Conservation (phyloP, 1,284 basidiomycete species). For the Vanrija sp. region DNA sequence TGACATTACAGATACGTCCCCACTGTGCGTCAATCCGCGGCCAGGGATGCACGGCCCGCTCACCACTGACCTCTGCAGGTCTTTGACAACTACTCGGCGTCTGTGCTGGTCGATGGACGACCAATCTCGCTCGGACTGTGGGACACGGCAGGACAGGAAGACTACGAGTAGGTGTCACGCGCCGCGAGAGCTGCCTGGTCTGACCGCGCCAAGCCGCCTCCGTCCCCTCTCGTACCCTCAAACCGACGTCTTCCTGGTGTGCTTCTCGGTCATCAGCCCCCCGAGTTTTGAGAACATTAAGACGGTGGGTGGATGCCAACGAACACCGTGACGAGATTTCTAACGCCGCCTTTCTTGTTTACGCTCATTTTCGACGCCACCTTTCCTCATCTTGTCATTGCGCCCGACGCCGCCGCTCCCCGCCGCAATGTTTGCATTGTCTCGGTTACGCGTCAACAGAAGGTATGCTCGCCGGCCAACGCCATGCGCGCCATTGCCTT, state of each 20-base stretch:
- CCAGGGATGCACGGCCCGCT: neutral
- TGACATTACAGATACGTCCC: constrained; percentile 44
- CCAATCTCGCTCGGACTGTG: constrained; percentile 61
- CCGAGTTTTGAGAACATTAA: constrained; percentile 81
- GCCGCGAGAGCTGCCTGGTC: constrained; percentile 6
- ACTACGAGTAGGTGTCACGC: constrained; percentile 51
- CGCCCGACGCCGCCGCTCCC: too few relatives aligned
- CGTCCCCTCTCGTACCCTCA: constrained; percentile 97
- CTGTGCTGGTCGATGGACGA: constrained; percentile 98
- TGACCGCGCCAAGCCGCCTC: constrained; percentile 64
- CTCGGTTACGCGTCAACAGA: too few relatives aligned
- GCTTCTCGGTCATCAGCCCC: constrained; percentile 95
- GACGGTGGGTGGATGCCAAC: constrained; percentile 20
- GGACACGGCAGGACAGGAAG: constrained; percentile 81
- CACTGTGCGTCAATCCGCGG: constrained; percentile 21
- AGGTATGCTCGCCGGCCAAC: too few relatives aligned
- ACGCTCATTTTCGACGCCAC: neutral
- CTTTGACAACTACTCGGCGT: constrained; percentile 49
- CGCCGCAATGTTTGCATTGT: too few relatives aligned
- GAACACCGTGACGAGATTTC: neutral
- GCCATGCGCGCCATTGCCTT: too few relatives aligned
- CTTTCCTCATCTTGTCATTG: too few relatives aligned
- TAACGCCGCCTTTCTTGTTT: constrained; percentile 30
- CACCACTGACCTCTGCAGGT: constrained; percentile 18
- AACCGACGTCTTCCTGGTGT: constrained; percentile 98